These are phyloP conservation scores for Chrysanthemum makinoi DNA, from an alignment of 129 eudicot genomes.

Conservation along the genomic window DNA sequence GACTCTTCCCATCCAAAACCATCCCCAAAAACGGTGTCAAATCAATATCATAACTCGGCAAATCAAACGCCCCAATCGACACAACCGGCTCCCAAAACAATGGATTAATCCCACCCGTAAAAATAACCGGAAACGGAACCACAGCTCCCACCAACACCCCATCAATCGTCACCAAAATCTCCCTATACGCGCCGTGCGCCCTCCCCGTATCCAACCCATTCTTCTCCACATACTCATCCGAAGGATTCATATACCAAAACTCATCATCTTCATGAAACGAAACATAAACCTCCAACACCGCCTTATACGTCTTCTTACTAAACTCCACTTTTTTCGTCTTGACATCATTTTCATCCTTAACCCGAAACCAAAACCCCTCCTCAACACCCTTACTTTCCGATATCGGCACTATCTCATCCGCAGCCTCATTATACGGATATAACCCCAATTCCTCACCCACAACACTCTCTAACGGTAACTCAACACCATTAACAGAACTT, in stretches of 20 bases:
- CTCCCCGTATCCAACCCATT: conserved; percentile 43
- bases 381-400: conserved; percentile 19
- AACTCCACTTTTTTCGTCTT: conserved; percentile 30
- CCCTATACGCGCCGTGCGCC: conserved; percentile 67
- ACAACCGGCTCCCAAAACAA: conserved; percentile 80
- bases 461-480: conserved; percentile 12
- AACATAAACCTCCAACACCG: conserved; percentile 63
- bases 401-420: conserved; percentile 63
- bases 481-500: conserved; percentile 19
- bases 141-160: conserved; percentile 55
- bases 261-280: conserved; percentile 79
- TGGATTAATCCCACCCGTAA: conserved; percentile 73
- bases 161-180: conserved; percentile 63
- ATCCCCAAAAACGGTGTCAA: conserved; percentile 63
- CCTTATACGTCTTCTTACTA: conserved; percentile 41
- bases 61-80: conserved; percentile 71
- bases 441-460: not conserved
- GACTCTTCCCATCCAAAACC: conserved; percentile 52
- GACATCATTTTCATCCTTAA: conserved; percentile 42
- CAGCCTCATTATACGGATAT: conserved; percentile 40
- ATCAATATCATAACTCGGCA: conserved; percentile 65
- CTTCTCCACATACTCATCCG: conserved; percentile 43
- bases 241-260: conserved; percentile 77
- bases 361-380: conserved; percentile 65
- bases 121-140: conserved; percentile 74